A percentile compares a stretch with the other conserved stretches of the same genome.
These are phyloP conservation scores for Russula dissimulans DNA, from an alignment of 768 basidiomycete species.

Conservation along the genomic window DNA sequence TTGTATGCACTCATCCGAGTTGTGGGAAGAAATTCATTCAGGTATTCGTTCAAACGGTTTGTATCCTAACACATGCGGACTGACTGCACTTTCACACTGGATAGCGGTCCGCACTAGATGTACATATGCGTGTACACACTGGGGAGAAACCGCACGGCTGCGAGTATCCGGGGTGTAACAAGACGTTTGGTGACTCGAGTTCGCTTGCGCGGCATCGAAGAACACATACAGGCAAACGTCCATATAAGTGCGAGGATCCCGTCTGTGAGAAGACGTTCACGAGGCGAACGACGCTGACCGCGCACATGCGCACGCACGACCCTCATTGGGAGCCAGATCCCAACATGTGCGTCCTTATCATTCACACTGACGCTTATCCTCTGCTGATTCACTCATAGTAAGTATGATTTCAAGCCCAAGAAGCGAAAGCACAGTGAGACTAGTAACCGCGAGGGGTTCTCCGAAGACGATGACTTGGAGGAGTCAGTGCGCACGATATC, in stretches of 20 bases:
- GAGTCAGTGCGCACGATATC: conserved; percentile 71
- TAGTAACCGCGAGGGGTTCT: conserved; percentile 26
- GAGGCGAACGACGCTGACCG: conserved; percentile 72
- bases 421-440: conserved; percentile 40
- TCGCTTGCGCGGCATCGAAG: conserved; percentile 86
- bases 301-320: conserved; percentile 84
- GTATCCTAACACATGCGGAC: conserved; percentile 12
- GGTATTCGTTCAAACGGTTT: conserved; percentile 34
- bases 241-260: conserved; percentile 78
- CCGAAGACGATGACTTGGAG: conserved; percentile 51
- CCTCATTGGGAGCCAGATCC: conserved; percentile 81
- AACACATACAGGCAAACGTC: conserved; percentile 80
- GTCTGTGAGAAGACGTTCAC: conserved; percentile 85
- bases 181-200: conserved; percentile 87
- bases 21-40: conserved; percentile 92
- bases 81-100: conserved; percentile 3
- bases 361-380: background rate
- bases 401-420: conserved; percentile 73
- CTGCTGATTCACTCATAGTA: conserved; percentile 33
- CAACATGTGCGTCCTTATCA: conserved; percentile 47
- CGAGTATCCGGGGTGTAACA: conserved; percentile 80
- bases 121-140: conserved; percentile 83
- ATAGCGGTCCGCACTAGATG: conserved; percentile 82
- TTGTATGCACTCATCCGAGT: conserved; percentile 56
- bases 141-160: conserved; percentile 90